phyloP scores from a whole-genome alignment of 192 early-diverging fungal genomes.

The Linnemannia schmuckeri region DNA sequence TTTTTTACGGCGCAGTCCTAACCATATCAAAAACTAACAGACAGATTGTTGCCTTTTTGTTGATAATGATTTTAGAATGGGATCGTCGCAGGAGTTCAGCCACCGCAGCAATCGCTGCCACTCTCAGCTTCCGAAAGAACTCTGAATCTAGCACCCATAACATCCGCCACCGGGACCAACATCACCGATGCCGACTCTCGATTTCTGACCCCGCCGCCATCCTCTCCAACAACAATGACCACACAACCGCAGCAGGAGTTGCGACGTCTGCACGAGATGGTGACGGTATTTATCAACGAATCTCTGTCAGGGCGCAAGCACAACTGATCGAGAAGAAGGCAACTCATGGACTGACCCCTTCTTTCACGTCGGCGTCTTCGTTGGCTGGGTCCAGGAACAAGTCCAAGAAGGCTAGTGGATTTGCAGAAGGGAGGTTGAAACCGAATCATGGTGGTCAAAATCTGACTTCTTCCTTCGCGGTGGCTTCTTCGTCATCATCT shows the following conservation, averaged over 20 bases:
- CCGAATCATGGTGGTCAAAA: slow-evolving; percentile 5
- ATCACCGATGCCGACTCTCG: background rate
- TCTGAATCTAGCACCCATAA: slow-evolving; percentile 2
- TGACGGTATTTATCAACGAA: background rate
- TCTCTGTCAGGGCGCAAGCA: slow-evolving; percentile 25
- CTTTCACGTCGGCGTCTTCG: background rate
- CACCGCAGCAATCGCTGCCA: slow-evolving; percentile 31
- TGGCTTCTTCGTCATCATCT: background rate
- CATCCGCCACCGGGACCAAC: background rate
- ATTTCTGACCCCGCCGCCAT: background rate
- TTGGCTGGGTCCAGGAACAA: background rate
- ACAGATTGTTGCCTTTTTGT: background rate
- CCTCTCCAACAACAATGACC: background rate
- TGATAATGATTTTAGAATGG: slow-evolving; percentile 12
- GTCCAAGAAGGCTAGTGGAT: background rate
- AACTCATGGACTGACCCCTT: background rate
- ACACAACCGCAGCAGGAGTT: too few relatives aligned
- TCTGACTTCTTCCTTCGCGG: background rate
- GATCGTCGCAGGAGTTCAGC: slow-evolving; percentile 26
- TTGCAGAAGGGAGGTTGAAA: background rate
- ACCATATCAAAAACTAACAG: background rate
- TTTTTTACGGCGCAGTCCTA: background rate
- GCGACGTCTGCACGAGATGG: background rate
- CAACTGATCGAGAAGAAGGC: slow-evolving; percentile 26
- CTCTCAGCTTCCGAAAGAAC: slow-evolving; percentile 38